These are phyloP conservation scores for Botryosphaeria dothidea DNA, from an alignment of 2,329 filamentous ascomycete genomes.

Conservation along the genomic window DNA sequence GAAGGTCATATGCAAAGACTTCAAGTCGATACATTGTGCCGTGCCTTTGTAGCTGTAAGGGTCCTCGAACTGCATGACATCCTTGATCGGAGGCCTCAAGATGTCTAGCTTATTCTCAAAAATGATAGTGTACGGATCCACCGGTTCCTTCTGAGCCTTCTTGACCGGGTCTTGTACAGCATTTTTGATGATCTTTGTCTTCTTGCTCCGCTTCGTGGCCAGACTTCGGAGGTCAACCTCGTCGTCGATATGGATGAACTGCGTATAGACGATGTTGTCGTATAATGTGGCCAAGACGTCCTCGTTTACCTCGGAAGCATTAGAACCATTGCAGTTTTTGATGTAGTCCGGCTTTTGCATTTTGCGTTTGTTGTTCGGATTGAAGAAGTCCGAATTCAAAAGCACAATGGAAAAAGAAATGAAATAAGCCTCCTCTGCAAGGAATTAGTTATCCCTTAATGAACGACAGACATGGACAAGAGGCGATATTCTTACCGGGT, in stretches of 20 bases:
- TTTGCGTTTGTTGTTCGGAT: slow-evolving; percentile 99
- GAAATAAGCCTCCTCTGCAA: slow-evolving; percentile 87
- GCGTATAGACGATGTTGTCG: slow-evolving; percentile 97
- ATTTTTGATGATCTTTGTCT: slow-evolving; percentile 53
- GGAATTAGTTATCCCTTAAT: slow-evolving; percentile 24
- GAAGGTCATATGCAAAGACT: slow-evolving; percentile 82
- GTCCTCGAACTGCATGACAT: slow-evolving; percentile 91
- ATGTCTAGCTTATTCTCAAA: slow-evolving; percentile 84
- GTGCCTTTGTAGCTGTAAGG: slow-evolving; percentile 86
- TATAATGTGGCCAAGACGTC: slow-evolving; percentile 96
- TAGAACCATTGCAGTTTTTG: slow-evolving; percentile 86
- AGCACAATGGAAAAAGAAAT: slow-evolving; percentile 96
- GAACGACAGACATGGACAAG: neutral
- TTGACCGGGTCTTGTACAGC: slow-evolving; percentile 64
- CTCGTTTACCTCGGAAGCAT: slow-evolving; percentile 66
- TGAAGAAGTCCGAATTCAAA: slow-evolving; percentile 97
- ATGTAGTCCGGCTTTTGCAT: slow-evolving; percentile 97
- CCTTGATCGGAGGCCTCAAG: slow-evolving; percentile 80
- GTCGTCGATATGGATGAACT: slow-evolving; percentile 96
- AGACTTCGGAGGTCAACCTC: slow-evolving; percentile 78
- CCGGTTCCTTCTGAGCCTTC: slow-evolving; percentile 73
- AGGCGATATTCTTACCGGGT: slow-evolving; percentile 51
- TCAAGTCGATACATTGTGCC: slow-evolving; percentile 72
- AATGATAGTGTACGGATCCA: slow-evolving; percentile 94
- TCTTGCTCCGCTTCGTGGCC: slow-evolving; percentile 69